phyloP scores from a whole-genome alignment of 2,329 filamentous ascomycete species.

The Exophiala xenobiotica region DNA sequence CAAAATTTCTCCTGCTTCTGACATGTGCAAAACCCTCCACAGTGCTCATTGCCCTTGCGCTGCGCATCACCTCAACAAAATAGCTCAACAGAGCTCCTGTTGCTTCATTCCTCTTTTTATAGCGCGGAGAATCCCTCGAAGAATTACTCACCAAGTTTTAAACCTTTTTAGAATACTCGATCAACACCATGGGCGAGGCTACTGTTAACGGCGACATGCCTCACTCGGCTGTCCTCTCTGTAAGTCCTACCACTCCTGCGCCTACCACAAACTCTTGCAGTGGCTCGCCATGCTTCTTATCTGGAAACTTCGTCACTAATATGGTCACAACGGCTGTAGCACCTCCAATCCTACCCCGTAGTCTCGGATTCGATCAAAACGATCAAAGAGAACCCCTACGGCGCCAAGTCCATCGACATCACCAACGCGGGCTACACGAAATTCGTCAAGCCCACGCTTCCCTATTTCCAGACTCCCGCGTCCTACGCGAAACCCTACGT shows the following conservation, averaged over 20 bases:
- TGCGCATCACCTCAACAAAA: not conserved
- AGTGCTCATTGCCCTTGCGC: not conserved
- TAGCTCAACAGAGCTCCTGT: not conserved
- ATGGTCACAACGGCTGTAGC: conserved; percentile 54
- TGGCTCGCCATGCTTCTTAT: no score
- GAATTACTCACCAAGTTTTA: not conserved
- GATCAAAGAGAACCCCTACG: conserved; percentile 79
- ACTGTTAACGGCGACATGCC: conserved; percentile 49
- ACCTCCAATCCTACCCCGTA: conserved; percentile 80
- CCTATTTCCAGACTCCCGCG: conserved; percentile 76
- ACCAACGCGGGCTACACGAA: conserved; percentile 72
- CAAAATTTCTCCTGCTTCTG: no score
- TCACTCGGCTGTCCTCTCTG: conserved; percentile 40
- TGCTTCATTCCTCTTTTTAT: not conserved
- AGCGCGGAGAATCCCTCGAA: no score
- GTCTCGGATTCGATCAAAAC: conserved; percentile 74
- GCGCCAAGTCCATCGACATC: conserved; percentile 76
- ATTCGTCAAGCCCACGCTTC: conserved; percentile 74
- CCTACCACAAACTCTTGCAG: not conserved
- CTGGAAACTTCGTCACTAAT: no score
- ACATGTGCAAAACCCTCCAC: no score
- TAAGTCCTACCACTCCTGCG: conserved; percentile 19
- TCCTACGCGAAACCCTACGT: conserved; percentile 82
- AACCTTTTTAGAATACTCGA: no score
- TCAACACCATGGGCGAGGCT: conserved; percentile 43